Base-by-base conservation (phyloP, 2,329 filamentous ascomycete species). In the Aspergillus puulaauensis region DNA sequence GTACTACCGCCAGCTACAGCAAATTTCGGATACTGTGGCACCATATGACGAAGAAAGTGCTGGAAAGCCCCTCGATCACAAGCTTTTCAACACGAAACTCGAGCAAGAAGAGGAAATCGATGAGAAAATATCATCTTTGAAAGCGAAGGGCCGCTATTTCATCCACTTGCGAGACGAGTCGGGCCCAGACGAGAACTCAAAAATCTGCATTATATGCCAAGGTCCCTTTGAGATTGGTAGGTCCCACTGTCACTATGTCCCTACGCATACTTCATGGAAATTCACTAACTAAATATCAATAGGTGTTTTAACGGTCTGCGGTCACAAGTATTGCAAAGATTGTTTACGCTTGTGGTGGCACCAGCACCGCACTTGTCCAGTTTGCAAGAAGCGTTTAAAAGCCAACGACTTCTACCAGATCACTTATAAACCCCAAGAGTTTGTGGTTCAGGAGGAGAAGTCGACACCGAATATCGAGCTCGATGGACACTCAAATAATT, bases 311-410 rank as follows among this genome's bases (percentile, higher is more conserved):
- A 97, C 93, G 0, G 83, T 91, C 1, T 98, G 95, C 70, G 93
- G 93, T 0, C 95, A 99, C 70, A 86, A 91, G 62, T 98, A 92
- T 70, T 97, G 93, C 78, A 92, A 91, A 67, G 89, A 91, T 27
- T 98, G 95, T 73, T 88, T 98, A 64, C 80, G 82, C 39, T 66
- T 86, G 12, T 98, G 95, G 95, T 91, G 89, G 78, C 81, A 79
- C 56, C 80, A 84, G 33, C 87, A 92, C 65, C 83, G 81, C 17
- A 93, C 85, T 52, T 98, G 93, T 66, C 93, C 93, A 0, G 82
- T 91, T 5, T 99, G 95, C 80, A 96, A 96, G 72, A 83, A 81
- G 46, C 79, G 78, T 1, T 77, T 98, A 6, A 80, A 79, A 27
- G 68, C 77, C 0, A 82, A 81, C 2, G 91, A 95, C 69, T 83